These are phyloP conservation scores for Argentina anserina DNA, from an alignment of 306 rosid species.

Conservation along the genomic window DNA sequence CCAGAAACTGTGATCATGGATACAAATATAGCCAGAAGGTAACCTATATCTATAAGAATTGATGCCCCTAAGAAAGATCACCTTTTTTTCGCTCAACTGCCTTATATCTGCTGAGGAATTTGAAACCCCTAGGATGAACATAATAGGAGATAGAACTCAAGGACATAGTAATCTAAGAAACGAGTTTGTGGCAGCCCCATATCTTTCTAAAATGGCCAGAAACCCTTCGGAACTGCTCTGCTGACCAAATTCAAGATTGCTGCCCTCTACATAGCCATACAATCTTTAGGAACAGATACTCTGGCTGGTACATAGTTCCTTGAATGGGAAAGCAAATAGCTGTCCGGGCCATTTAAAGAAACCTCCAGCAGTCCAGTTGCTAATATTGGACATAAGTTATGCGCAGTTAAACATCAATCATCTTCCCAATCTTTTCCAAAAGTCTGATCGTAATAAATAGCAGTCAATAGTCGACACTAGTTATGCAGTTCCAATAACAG, in stretches of 20 bases:
- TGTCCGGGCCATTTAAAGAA: constrained; percentile 18
- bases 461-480: constrained; percentile 16
- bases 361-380: constrained; percentile 20
- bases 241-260: background rate
- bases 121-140: background rate
- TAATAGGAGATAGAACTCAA: background rate
- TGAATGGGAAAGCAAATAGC: background rate
- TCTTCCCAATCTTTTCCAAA: constrained; percentile 21
- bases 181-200: background rate
- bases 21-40: background rate
- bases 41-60: background rate
- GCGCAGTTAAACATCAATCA: constrained; percentile 2
- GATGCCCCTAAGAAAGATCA: background rate
- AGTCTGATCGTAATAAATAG: constrained; percentile 17
- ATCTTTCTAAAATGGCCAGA: background rate
- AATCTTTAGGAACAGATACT: background rate
- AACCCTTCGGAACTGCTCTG: background rate
- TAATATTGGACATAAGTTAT: constrained; percentile 16
- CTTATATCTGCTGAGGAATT: background rate
- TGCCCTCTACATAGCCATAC: background rate
- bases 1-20: background rate
- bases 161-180: constrained; percentile 14
- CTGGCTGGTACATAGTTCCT: background rate
- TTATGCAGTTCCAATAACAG: constrained; percentile 12
- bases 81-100: background rate